Evolutionary conservation across 2,329 filamentous ascomycete genomes (phyloP).

Genomic region (Colletotrichum sansevieriae): DNA sequence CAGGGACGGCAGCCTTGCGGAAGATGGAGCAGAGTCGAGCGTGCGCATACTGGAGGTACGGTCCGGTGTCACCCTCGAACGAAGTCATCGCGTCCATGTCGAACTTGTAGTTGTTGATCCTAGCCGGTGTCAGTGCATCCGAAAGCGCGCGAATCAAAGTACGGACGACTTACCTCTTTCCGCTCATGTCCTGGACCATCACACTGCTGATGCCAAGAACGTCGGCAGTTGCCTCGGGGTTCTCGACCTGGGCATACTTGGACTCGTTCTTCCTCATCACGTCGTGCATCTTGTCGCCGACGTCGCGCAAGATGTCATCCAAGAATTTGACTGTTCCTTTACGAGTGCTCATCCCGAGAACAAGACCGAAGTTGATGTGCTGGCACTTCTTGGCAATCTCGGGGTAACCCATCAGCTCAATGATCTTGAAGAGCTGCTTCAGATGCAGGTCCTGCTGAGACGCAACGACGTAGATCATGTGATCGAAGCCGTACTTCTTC

Average conservation of each 20-base stretch:
- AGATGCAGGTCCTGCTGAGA: conserved; percentile 80
- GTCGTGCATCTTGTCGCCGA: conserved; percentile 96
- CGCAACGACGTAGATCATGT: conserved; percentile 85
- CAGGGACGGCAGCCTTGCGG: conserved; percentile 65
- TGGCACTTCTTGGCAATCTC: conserved; percentile 77
- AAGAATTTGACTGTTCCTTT: conserved; percentile 82
- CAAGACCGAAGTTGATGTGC: conserved; percentile 82
- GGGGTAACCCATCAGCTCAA: conserved; percentile 77
- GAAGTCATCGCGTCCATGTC: conserved; percentile 65
- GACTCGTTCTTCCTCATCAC: conserved; percentile 91
- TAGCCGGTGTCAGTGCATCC: conserved; percentile 45
- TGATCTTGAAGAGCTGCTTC: conserved; percentile 81
- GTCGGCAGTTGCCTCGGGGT: conserved; percentile 87
- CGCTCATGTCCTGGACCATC: conserved; percentile 98
- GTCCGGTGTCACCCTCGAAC: conserved; percentile 85
- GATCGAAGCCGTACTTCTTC: conserved; percentile 66
- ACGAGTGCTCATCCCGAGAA: conserved; percentile 77
- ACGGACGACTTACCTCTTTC: conserved; percentile 77
- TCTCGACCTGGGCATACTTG: conserved; percentile 91
- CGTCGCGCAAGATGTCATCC: conserved; percentile 80
- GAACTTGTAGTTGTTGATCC: conserved; percentile 77
- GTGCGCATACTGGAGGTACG: conserved; percentile 87
- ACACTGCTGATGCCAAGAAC: conserved; percentile 92
- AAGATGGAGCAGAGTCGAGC: conserved; percentile 77
- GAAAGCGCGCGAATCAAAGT: conserved; percentile 38